A percentile compares a stretch with the other conserved stretches of the same genome.
Evolutionary conservation across 2,329 filamentous ascomycete genomes (phyloP).

Genomic region (Akanthomyces lecanii): DNA sequence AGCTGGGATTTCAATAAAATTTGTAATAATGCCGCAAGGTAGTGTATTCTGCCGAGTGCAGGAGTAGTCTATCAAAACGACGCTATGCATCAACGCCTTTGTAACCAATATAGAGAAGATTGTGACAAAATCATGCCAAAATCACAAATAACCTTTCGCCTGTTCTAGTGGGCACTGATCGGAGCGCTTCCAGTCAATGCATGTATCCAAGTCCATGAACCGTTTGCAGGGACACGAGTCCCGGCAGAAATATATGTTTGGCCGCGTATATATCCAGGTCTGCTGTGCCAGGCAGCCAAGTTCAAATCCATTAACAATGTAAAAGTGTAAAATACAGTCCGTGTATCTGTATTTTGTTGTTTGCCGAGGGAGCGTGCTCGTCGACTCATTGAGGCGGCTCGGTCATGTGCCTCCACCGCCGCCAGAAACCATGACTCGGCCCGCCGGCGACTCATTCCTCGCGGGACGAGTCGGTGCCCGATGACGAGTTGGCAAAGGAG

Average conservation of each 20-base stretch:
- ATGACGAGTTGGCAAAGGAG: conserved; percentile 16
- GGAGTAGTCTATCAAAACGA: background rate
- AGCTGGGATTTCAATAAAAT: too few species aligned
- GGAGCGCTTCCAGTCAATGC: conserved; percentile 16
- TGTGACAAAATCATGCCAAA: background rate
- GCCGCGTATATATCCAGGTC: conserved; percentile 1
- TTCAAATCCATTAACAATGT: background rate
- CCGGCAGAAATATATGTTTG: background rate
- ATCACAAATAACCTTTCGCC: background rate
- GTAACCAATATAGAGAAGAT: background rate
- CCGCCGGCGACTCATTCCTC: background rate
- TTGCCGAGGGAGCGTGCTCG: background rate
- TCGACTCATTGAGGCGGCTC: background rate
- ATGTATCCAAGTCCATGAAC: background rate
- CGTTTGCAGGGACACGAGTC: background rate
- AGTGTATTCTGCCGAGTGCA: background rate
- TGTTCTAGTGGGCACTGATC: conserved; percentile 1
- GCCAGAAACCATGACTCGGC: background rate
- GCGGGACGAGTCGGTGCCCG: conserved; percentile 17
- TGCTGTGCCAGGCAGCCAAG: background rate
- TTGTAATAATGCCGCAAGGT: background rate
- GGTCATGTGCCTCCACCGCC: background rate
- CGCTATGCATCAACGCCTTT: too few species aligned
- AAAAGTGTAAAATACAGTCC: background rate
- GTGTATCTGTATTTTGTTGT: background rate